Evolutionary conservation across 2,329 filamentous ascomycete species (phyloP).

Genomic region (Trichocomaceae sp.): DNA sequence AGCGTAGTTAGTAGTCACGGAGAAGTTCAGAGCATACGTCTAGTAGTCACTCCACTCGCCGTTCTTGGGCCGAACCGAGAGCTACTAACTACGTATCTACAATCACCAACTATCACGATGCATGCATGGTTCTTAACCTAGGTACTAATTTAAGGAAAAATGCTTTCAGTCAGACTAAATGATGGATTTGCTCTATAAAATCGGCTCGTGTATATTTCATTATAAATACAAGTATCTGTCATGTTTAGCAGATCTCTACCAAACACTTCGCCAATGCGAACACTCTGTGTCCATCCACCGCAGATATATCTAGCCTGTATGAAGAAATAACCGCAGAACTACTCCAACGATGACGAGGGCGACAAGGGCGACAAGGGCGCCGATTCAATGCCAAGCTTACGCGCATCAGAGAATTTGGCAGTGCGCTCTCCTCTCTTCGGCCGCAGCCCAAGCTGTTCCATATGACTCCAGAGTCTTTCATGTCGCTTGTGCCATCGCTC

Average conservation of each 20-base stretch:
- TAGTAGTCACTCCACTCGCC: neutral
- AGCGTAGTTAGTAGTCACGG: too few species aligned
- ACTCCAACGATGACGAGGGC: too few species aligned
- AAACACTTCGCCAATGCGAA: neutral
- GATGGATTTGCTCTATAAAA: neutral
- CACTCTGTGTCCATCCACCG: neutral
- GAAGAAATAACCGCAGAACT: too few species aligned
- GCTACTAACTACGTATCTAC: too few species aligned
- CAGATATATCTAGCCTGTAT: neutral
- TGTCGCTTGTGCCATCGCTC: conserved; percentile 41
- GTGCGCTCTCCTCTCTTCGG: conserved; percentile 45
- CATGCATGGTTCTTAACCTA: too few species aligned
- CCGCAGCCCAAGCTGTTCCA: conserved; percentile 44
- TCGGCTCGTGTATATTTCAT: neutral
- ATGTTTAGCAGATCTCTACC: neutral
- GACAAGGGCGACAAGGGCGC: neutral
- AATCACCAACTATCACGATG: too few species aligned
- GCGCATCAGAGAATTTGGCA: conserved; percentile 2
- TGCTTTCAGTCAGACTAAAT: neutral
- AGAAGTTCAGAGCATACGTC: neutral
- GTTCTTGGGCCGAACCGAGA: neutral
- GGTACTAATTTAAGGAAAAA: neutral
- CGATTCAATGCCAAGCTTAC: conserved; percentile 1
- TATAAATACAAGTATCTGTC: neutral
- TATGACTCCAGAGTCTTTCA: conserved; percentile 41